phyloP scores from a whole-genome alignment of 2,329 filamentous ascomycete genomes.

The Ascochyta clinopodiicola region DNA sequence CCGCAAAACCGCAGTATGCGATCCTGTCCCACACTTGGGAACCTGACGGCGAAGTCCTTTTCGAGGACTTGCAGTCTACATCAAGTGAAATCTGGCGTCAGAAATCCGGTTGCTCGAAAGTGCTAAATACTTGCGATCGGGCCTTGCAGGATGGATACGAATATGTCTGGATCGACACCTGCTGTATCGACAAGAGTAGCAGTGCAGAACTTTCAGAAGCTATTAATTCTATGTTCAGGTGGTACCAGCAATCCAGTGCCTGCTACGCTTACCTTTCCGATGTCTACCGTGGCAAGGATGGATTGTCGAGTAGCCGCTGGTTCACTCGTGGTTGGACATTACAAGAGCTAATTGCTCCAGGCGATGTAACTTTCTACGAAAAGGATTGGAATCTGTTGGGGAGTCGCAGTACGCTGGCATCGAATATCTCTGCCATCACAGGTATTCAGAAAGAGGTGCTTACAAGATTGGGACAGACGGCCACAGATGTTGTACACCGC shows the following conservation, averaged over 20 bases:
- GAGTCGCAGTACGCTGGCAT: too few relatives aligned
- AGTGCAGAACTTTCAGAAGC: background rate
- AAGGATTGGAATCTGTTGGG: too few relatives aligned
- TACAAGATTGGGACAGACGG: background rate
- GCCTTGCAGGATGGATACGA: background rate
- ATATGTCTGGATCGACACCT: background rate
- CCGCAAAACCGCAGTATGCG: too few relatives aligned
- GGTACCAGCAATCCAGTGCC: background rate
- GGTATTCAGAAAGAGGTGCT: background rate
- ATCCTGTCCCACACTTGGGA: too few relatives aligned
- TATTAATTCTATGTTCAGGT: background rate
- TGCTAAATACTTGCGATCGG: too few relatives aligned
- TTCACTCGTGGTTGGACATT: background rate
- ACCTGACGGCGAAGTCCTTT: too few relatives aligned
- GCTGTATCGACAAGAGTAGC: slow-evolving; percentile 1
- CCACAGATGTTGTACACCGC: too few relatives aligned
- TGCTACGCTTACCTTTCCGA: background rate
- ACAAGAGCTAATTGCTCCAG: background rate
- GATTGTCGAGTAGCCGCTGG: background rate
- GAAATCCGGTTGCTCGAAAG: too few relatives aligned
- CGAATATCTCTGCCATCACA: background rate
- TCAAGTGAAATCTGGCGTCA: too few relatives aligned
- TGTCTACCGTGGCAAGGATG: background rate
- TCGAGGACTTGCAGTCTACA: too few relatives aligned
- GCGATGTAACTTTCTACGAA: background rate